Evolutionary conservation across 129 eudicot species (phyloP).

Genomic region (Deinandra increscens): DNA sequence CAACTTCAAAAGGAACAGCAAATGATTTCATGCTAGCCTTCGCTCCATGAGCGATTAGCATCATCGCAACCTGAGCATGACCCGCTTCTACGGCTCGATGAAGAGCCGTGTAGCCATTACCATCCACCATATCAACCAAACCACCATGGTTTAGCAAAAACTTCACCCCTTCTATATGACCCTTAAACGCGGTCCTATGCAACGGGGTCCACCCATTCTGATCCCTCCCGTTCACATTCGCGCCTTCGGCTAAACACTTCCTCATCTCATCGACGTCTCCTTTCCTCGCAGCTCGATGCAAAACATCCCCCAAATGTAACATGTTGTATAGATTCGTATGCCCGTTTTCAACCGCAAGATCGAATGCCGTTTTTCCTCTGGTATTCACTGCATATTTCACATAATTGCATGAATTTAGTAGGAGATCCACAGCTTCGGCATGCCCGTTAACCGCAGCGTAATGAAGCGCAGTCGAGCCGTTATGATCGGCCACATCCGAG

Average conservation of each 20-base stretch:
- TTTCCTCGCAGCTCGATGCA: conserved; percentile 54
- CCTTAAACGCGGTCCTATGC: conserved; percentile 74
- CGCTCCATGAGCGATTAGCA: conserved; percentile 62
- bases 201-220: conserved; percentile 83
- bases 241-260: conserved; percentile 52
- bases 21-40: conserved; percentile 57
- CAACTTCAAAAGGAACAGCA: conserved; percentile 42
- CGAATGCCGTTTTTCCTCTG: conserved; percentile 66
- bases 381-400: conserved; percentile 48
- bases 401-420: conserved; percentile 39
- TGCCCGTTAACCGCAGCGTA: conserved; percentile 53
- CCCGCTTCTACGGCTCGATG: conserved; percentile 71
- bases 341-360: conserved; percentile 53
- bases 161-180: conserved; percentile 53
- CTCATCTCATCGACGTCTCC: conserved; percentile 48
- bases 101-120: conserved; percentile 60
- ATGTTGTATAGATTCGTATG: conserved; percentile 40
- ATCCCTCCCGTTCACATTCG: conserved; percentile 60
- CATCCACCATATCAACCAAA: conserved; percentile 53
- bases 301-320: conserved; percentile 47
- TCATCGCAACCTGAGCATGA: conserved; percentile 52
- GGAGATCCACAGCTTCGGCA: conserved; percentile 38
- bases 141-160: conserved; percentile 59
- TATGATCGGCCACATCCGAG: conserved; percentile 40
- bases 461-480: conserved; percentile 63